These are phyloP conservation scores for Citrus sp. DNA, from an alignment of 345 rosid species.

Conservation along the genomic window DNA sequence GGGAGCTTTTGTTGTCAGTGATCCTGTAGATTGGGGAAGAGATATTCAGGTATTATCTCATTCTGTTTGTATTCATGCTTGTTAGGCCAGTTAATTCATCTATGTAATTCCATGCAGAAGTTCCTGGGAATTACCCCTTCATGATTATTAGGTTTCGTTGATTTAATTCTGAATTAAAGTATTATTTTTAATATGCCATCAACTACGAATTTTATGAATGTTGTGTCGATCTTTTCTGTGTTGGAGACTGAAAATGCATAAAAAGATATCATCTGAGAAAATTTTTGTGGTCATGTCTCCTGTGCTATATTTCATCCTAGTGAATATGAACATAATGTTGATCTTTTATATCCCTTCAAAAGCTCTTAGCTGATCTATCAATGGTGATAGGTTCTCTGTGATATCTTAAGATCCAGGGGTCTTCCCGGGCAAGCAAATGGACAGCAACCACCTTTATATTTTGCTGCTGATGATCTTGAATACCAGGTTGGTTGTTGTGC, in stretches of 20 bases:
- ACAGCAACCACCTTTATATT: constrained; percentile 37
- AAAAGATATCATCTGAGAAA: not conserved
- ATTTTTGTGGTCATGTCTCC: not conserved
- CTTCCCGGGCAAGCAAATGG: constrained; percentile 32
- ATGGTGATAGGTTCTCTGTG: constrained; percentile 38
- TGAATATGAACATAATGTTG: not conserved
- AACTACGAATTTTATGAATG: constrained; percentile 2
- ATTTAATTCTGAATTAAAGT: not conserved
- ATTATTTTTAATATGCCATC: not conserved
- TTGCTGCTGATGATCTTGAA: constrained; percentile 54
- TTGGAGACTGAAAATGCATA: not conserved
- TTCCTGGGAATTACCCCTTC: not conserved
- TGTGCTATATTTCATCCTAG: not conserved
- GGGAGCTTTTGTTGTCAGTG: constrained; percentile 44
- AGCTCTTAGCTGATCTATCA: constrained; percentile 4
- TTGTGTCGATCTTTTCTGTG: not conserved
- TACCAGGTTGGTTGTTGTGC: constrained; percentile 36
- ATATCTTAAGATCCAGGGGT: constrained; percentile 44
- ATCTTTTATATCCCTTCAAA: not conserved
- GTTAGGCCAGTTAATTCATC: not conserved
- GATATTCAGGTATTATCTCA: constrained; percentile 41
- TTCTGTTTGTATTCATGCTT: not conserved
- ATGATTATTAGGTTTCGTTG: not conserved
- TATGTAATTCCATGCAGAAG: not conserved
- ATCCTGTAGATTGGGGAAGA: constrained; percentile 57